Evolutionary conservation across 2,329 filamentous ascomycete species (phyloP), one percentile per base, ranked within the genome.

Genomic region (Fusarium incarnatum): DNA sequence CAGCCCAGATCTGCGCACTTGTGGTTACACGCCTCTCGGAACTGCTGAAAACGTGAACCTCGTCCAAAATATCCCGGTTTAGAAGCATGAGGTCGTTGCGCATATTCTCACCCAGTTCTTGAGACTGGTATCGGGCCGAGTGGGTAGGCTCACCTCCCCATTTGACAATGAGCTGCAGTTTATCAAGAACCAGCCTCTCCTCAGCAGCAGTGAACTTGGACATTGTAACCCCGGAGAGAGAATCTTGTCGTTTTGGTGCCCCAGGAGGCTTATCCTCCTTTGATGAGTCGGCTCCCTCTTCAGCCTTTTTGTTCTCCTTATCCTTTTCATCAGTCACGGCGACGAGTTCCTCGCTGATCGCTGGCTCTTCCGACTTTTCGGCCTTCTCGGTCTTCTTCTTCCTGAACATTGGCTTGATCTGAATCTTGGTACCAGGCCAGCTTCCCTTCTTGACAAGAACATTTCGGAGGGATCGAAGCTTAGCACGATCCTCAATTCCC

Each of bases 81-180:
- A 99, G 91, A 50, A 99, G 83, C 75, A 96, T 89, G 65, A 98
- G 85, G 79, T 99, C 96, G 78, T 97, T 97, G 27, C 96, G 89
- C 92, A 98, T 97, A 77, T 94, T 98, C 73, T 97, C 90, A 20
- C 95, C 96, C 12, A 99, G 88, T 77, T 99, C 97, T 74, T 97
- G 94, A 2, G 96, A 91, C 80, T 99, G 96, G 78, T 99, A 98
- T 53, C 96, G 89, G 32, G 96, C 97, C 28, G 96, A 97, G 80
- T 99, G 97, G 0, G 96, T 99, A 15, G 97, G 96, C 79, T 99
- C 96, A 42, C 96, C 96, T 72, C 96, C 96, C 97, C 96, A 99
- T 78, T 99, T 99, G 80, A 99, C 96, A 73, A 99, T 97, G 41
- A 99, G 87, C 79, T 99, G 96, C 34, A 99, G 84, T 80, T 99